Conservation (phyloP, 2,329 filamentous ascomycete species). For the Leptographium flavum region DNA sequence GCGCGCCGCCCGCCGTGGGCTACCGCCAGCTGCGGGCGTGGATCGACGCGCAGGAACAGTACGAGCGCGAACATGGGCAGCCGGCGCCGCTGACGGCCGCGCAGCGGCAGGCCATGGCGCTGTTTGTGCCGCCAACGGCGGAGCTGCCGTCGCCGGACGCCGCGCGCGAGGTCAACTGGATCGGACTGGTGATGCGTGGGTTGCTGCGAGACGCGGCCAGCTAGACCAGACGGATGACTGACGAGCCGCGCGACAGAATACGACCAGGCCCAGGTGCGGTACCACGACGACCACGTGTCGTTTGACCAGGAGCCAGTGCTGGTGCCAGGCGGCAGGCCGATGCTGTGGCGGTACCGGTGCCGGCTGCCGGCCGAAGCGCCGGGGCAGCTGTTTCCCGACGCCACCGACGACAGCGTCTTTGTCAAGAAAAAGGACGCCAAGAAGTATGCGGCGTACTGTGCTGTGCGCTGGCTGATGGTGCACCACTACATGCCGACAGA, state of each 20-base stretch:
- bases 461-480: slow-evolving; percentile 25
- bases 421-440: slow-evolving; percentile 37
- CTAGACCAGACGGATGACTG: too few species aligned
- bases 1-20: background rate
- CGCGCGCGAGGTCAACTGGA: slow-evolving; percentile 18
- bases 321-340: slow-evolving; percentile 1
- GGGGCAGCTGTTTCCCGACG: slow-evolving; percentile 13
- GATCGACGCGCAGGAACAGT: slow-evolving; percentile 25
- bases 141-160: background rate
- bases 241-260: too few species aligned
- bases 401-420: background rate
- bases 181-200: slow-evolving; percentile 24
- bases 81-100: slow-evolving; percentile 23
- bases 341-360: slow-evolving; percentile 15
- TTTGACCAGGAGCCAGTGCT: slow-evolving; percentile 12
- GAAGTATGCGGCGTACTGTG: slow-evolving; percentile 35
- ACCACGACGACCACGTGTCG: slow-evolving; percentile 1
- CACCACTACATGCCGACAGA: slow-evolving; percentile 16
- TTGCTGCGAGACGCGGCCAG: too few species aligned
- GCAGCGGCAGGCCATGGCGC: slow-evolving; percentile 25
- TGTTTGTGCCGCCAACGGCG: slow-evolving; percentile 15
- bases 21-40: slow-evolving; percentile 19
- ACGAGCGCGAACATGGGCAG: slow-evolving; percentile 16
- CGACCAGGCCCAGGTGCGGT: slow-evolving; percentile 11
- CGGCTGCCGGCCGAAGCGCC: slow-evolving; percentile 13